phyloP scores from a whole-genome alignment of 2,329 filamentous ascomycete genomes.

The Paecilomyces niveus region DNA sequence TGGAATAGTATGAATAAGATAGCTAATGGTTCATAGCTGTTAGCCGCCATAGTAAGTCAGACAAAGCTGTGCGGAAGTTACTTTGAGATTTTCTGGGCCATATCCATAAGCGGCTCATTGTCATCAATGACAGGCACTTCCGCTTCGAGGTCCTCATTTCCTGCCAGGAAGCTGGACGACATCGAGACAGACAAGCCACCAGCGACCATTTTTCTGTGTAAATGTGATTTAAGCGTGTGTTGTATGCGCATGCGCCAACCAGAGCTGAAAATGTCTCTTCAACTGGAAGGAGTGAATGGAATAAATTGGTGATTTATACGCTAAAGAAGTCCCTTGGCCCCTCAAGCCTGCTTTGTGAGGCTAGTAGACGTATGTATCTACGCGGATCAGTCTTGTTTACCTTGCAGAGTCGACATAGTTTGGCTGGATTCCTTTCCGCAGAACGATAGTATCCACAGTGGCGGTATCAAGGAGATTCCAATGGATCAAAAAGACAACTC shows the following conservation, averaged over 20 bases:
- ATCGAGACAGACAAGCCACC: conserved; percentile 7
- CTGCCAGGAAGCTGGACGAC: conserved; percentile 9
- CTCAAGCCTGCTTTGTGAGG: not conserved
- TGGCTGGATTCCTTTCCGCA: not conserved
- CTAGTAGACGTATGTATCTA: not conserved
- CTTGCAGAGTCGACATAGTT: not conserved
- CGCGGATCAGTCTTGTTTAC: not conserved
- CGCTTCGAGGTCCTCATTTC: conserved; percentile 17
- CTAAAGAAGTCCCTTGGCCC: not conserved
- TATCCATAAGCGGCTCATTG: conserved; percentile 30
- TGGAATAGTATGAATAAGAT: conserved; percentile 30
- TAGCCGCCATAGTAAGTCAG: not conserved
- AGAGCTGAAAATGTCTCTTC: too few relatives aligned
- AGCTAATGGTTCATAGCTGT: conserved; percentile 17
- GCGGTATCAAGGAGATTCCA: not conserved
- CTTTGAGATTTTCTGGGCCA: conserved; percentile 35
- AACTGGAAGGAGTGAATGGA: not conserved
- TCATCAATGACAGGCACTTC: conserved; percentile 35
- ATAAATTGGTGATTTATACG: not conserved
- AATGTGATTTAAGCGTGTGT: not conserved
- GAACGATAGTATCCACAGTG: not conserved
- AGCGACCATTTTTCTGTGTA: not conserved
- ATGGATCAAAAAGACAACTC: not conserved
- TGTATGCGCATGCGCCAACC: too few relatives aligned
- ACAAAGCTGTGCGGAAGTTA: conserved; percentile 9